Evolutionary conservation across 1,284 basidiomycete species (phyloP).

Genomic region (Moniliella sp.): DNA sequence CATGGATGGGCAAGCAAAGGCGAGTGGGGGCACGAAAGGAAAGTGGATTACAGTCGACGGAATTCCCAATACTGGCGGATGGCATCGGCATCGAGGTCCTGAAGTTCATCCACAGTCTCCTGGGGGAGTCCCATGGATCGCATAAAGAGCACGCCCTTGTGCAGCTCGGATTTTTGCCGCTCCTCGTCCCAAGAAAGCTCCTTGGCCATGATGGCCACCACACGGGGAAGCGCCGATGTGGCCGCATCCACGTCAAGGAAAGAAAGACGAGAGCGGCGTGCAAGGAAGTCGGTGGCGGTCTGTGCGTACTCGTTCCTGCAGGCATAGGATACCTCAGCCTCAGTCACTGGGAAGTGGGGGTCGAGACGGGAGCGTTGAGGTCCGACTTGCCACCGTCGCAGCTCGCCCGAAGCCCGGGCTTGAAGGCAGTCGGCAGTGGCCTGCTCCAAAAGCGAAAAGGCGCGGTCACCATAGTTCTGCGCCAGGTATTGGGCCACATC

Average conservation of each 20-base stretch:
- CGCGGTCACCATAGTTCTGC: slow-evolving; percentile 82
- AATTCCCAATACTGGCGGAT: slow-evolving; percentile 11
- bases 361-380: slow-evolving; percentile 59
- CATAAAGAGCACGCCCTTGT: slow-evolving; percentile 27
- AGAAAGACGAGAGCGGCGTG: slow-evolving; percentile 66
- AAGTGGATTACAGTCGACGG: no score
- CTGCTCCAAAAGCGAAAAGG: slow-evolving; percentile 89
- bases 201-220: slow-evolving; percentile 73
- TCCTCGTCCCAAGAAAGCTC: slow-evolving; percentile 56
- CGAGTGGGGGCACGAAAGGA: no score
- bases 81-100: slow-evolving; percentile 11
- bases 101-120: slow-evolving; percentile 13
- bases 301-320: slow-evolving; percentile 72
- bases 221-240: slow-evolving; percentile 57
- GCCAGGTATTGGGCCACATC: slow-evolving; percentile 81
- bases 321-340: slow-evolving; percentile 80
- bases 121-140: slow-evolving; percentile 35
- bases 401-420: slow-evolving; percentile 54
- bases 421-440: no score
- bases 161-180: slow-evolving; percentile 38
- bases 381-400: slow-evolving; percentile 61
- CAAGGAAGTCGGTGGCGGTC: slow-evolving; percentile 73
- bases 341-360: slow-evolving; percentile 64
- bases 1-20: no score
- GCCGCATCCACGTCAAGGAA: slow-evolving; percentile 81